These are phyloP conservation scores for Artemisia annua DNA, from an alignment of 129 eudicot genomes.

Conservation along the genomic window DNA sequence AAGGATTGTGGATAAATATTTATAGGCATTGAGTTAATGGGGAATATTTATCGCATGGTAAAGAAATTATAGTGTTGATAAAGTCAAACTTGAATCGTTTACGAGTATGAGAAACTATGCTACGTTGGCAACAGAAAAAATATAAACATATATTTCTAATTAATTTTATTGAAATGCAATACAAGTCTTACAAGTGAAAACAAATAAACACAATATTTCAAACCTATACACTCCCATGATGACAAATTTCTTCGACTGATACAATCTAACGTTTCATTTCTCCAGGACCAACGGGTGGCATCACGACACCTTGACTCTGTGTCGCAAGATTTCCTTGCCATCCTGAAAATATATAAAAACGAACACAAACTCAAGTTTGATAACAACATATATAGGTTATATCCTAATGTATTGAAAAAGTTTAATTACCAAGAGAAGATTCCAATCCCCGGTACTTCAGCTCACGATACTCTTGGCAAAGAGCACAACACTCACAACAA, in stretches of 20 bases:
- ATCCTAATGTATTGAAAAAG: neutral
- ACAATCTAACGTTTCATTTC: constrained; percentile 23
- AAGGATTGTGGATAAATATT: constrained; percentile 13
- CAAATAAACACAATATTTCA: neutral
- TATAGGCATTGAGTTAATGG: neutral
- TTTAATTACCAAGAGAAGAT: constrained; percentile 39
- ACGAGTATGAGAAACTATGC: too few relatives aligned
- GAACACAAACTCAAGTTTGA: neutral
- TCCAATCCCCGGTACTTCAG: constrained; percentile 56
- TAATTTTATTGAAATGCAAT: too few relatives aligned
- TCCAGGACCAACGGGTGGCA: too few relatives aligned
- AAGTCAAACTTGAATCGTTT: too few relatives aligned
- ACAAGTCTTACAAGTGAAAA: too few relatives aligned
- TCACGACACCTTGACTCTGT: too few relatives aligned
- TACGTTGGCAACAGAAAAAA: too few relatives aligned
- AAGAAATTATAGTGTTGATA: too few relatives aligned
- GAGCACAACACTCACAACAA: constrained; percentile 60
- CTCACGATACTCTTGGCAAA: constrained; percentile 67
- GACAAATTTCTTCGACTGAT: neutral
- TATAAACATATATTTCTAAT: too few relatives aligned
- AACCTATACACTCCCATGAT: neutral
- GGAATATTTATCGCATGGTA: neutral
- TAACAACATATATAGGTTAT: too few relatives aligned
- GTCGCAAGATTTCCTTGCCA: constrained; percentile 52
- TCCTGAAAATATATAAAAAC: constrained; percentile 35